Conservation (phyloP, 1,284 basidiomycete genomes). For the Meripilus lineatus region DNA sequence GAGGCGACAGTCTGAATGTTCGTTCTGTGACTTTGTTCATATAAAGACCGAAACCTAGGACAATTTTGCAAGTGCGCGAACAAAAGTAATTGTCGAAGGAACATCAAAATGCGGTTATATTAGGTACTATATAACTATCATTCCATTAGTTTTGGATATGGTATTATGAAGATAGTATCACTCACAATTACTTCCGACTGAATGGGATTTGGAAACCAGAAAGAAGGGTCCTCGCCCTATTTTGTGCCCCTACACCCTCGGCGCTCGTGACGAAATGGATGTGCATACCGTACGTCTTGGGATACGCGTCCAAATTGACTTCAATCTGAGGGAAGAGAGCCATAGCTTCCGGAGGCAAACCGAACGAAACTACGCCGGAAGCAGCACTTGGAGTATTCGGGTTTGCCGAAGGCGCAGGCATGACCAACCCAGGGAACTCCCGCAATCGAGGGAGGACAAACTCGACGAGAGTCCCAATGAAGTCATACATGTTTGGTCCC, state of each 20-base stretch:
- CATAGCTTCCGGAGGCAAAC: constrained; percentile 82
- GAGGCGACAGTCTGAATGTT: no score
- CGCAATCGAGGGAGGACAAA: constrained; percentile 93
- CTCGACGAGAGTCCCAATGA: constrained; percentile 84
- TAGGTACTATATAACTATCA: no score
- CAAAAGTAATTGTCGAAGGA: no score
- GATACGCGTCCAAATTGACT: constrained; percentile 87
- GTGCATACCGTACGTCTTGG: constrained; percentile 82
- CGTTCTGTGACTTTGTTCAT: no score
- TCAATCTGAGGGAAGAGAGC: constrained; percentile 93
- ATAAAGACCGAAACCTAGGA: no score
- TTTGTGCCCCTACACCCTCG: constrained; percentile 79
- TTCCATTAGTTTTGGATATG: no score
- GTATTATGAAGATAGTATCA: constrained; percentile 6
- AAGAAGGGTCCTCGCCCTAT: constrained; percentile 77
- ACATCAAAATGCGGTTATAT: no score
- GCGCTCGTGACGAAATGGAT: constrained; percentile 89
- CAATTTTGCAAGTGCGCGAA: no score
- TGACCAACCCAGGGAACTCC: constrained; percentile 81
- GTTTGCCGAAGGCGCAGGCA: constrained; percentile 62
- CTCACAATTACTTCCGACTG: constrained; percentile 31
- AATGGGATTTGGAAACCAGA: constrained; percentile 92
- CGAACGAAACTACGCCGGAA: constrained; percentile 86
- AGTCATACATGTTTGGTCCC: constrained; percentile 92
- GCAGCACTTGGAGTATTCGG: constrained; percentile 71